phyloP scores from a whole-genome alignment of 202 grass and related monocot genomes.

The Setaria italica region DNA sequence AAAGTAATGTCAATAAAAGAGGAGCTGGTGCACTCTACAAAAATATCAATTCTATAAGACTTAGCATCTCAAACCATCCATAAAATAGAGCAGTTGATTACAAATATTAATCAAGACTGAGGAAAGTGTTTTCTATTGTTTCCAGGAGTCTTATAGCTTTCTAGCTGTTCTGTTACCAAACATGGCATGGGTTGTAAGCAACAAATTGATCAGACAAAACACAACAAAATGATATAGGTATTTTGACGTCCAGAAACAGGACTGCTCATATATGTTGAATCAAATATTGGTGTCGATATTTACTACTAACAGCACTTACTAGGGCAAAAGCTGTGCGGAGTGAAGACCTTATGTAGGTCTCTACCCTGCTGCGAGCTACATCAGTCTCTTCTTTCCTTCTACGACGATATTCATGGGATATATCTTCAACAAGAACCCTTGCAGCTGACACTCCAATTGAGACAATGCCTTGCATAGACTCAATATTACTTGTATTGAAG shows the following conservation, averaged over 20 bases:
- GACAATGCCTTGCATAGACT: conserved; percentile 94
- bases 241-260: conserved; percentile 12
- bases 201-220: conserved; percentile 16
- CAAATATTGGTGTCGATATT: conserved; percentile 17
- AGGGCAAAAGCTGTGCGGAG: conserved; percentile 94
- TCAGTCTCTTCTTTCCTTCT: conserved; percentile 85
- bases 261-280: conserved; percentile 23
- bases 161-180: conserved; percentile 13
- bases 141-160: not conserved
- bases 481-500: conserved; percentile 83
- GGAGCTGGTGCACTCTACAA: not conserved
- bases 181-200: not conserved
- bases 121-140: conserved; percentile 26
- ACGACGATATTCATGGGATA: conserved; percentile 81
- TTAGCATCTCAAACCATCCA: conserved; percentile 40
- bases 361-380: conserved; percentile 78
- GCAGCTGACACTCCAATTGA: conserved; percentile 88
- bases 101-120: conserved; percentile 7
- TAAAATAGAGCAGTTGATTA: not conserved
- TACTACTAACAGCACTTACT: conserved; percentile 53
- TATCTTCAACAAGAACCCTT: conserved; percentile 90
- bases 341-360: conserved; percentile 90
- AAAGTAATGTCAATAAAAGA: conserved; percentile 48
- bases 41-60: conserved; percentile 19
- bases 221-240: conserved; percentile 19